Conservation (phyloP, 768 basidiomycete genomes). For the Suillus brevipes region DNA sequence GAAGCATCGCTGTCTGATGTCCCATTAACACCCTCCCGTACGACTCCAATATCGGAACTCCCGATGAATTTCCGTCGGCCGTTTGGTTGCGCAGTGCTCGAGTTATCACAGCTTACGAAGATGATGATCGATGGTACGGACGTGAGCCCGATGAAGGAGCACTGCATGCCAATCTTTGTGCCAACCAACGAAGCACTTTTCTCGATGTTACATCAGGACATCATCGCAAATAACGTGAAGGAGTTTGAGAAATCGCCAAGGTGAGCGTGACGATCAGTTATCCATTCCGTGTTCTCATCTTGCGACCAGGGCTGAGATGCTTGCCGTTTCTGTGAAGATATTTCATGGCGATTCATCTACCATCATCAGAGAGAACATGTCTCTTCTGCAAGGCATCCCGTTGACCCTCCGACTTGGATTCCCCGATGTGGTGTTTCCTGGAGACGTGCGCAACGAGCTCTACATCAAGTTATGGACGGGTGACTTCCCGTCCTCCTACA, state of each 20-base stretch:
- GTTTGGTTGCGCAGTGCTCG: constrained; percentile 94
- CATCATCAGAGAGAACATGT: constrained; percentile 81
- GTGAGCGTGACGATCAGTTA: constrained; percentile 40
- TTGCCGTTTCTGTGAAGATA: constrained; percentile 82
- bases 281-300: constrained; percentile 5
- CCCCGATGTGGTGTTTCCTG: constrained; percentile 94
- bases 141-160: constrained; percentile 66
- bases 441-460: constrained; percentile 88
- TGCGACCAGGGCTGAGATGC: constrained; percentile 69
- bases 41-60: constrained; percentile 33
- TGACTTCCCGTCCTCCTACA: constrained; percentile 67
- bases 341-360: constrained; percentile 81
- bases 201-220: constrained; percentile 93
- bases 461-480: constrained; percentile 97
- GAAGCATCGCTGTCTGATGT: constrained; percentile 47
- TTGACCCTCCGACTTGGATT: constrained; percentile 88
- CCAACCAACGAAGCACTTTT: constrained; percentile 83
- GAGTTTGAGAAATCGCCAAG: constrained; percentile 83
- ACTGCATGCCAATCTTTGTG: constrained; percentile 85
- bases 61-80: constrained; percentile 71
- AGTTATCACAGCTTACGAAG: constrained; percentile 72
- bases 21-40: constrained; percentile 25
- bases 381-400: constrained; percentile 77
- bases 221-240: constrained; percentile 74
- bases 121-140: constrained; percentile 66